Evolutionary conservation across 164 flowering plant species (phyloP), one percentile per base, ranked within the genome.

Genomic region (Vitis riparia): DNA sequence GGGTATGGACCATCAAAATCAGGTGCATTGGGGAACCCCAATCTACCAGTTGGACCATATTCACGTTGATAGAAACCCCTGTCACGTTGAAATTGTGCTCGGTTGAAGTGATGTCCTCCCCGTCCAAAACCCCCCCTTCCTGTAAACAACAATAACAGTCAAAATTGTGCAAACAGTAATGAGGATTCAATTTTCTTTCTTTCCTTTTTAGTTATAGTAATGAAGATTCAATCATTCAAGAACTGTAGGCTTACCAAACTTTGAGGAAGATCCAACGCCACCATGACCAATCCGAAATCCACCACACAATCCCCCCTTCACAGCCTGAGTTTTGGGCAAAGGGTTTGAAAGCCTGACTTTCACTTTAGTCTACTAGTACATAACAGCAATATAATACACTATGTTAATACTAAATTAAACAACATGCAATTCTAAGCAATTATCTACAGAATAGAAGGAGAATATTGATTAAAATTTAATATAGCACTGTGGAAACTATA

Each of bases 321-420:
- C 88, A 55, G 97, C 92, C 72, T 85, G 97, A 70, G 88, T 86
- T 83, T 87, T 91, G 12, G 97, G 97, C 75, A 79, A 29, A 65
- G 97, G 97, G 82, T 84, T 91, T 71, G 97, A 86, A 67, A 91
- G 91, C 71, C 97, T 83, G 47, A 89, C 93, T 80, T 70, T 84
- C 48, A 88, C 82, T 85, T 78, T 89, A 8, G 68, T 65, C 97
- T 91, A 69, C 50, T 14, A 74, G 67, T 50, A 66, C n/a, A 78
- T 51, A 17, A 60, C 47, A 70, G 63, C 13, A 57, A 63, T 37
- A 68, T 8, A 57, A 63, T 37, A n/a, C 11, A 68, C 23, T 52
- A 30, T 44, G 11, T 68, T 61, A 71, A 51, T 63, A n/a, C 14
- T 52, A 69, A 32, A 15, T 69, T 47, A 47, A 59, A 63, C 2